Percentiles rank a stretch among this genome's conserved stretches.
Conservation (phyloP, 192 early-diverging fungal genomes). For the Phycomyces blakesleeanus region DNA sequence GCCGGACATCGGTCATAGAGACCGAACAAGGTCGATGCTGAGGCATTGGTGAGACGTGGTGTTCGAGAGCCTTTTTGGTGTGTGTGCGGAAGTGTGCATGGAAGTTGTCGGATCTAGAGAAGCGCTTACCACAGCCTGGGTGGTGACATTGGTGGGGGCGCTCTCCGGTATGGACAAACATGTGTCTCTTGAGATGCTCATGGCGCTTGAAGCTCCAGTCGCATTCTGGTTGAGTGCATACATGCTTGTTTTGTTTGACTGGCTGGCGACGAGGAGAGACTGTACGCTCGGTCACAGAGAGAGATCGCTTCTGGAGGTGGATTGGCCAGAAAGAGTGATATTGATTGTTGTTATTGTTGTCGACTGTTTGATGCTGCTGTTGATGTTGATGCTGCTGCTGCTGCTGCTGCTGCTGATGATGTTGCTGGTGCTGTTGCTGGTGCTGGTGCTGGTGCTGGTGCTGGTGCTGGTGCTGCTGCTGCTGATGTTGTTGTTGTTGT, state of each 20-base stretch:
- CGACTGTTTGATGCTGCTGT: too few relatives aligned
- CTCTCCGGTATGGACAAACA: slow-evolving; percentile 75
- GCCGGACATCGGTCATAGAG: too few relatives aligned
- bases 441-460: too few relatives aligned
- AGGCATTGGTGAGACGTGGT: slow-evolving; percentile 16
- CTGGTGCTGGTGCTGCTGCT: too few relatives aligned
- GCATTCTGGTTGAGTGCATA: slow-evolving; percentile 42
- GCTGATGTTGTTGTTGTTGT: not conserved
- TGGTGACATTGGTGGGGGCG: slow-evolving; percentile 64
- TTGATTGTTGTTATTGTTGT: not conserved
- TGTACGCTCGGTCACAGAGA: slow-evolving; percentile 12
- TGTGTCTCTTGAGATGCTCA: slow-evolving; percentile 79
- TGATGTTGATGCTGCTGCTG: too few relatives aligned
- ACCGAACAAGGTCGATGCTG: too few relatives aligned
- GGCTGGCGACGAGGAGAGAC: slow-evolving; percentile 21
- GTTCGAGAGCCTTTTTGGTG: slow-evolving; percentile 55
- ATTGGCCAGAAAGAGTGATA: slow-evolving; percentile 14
- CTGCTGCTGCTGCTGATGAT: too few relatives aligned
- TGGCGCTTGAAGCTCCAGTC: slow-evolving; percentile 71
- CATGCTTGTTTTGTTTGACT: slow-evolving; percentile 34
- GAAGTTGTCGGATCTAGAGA: slow-evolving; percentile 76
- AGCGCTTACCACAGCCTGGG: slow-evolving; percentile 74
- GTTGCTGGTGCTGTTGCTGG: too few relatives aligned
- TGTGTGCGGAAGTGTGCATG: slow-evolving; percentile 73
- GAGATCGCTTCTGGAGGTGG: slow-evolving; percentile 7